phyloP scores from a whole-genome alignment of 257 asterid species.

The Capsicum chinense region DNA sequence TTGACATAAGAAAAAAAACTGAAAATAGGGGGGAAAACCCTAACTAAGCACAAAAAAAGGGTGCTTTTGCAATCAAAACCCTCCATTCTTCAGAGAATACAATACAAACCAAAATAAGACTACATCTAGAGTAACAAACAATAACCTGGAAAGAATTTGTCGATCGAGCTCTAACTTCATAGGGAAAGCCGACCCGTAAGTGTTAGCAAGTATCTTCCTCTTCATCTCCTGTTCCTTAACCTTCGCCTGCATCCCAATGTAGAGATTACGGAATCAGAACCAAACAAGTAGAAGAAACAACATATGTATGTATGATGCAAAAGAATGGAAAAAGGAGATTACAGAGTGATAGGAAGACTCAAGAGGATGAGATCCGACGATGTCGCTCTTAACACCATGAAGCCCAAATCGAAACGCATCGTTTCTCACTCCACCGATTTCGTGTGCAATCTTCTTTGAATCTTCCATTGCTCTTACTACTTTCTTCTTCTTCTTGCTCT shows the following conservation, averaged over 20 bases:
- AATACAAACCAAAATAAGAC: not conserved
- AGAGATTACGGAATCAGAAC: not conserved
- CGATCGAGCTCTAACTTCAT: slow-evolving; percentile 29
- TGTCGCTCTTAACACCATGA: slow-evolving; percentile 87
- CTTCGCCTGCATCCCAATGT: not conserved
- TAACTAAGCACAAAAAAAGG: not conserved
- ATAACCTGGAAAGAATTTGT: slow-evolving; percentile 19
- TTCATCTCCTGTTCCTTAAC: slow-evolving; percentile 19
- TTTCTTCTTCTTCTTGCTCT: not conserved
- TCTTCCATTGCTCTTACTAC: slow-evolving; percentile 7
- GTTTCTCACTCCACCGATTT: slow-evolving; percentile 21
- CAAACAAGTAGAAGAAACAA: not conserved
- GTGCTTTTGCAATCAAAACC: not conserved
- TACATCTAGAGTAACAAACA: not conserved
- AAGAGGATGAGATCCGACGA: slow-evolving; percentile 83
- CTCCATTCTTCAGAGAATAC: not conserved
- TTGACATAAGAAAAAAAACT: not conserved
- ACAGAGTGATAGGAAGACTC: slow-evolving; percentile 60
- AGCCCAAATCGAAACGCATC: slow-evolving; percentile 51
- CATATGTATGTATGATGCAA: not conserved
- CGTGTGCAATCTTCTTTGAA: slow-evolving; percentile 24
- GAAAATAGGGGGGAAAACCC: not conserved
- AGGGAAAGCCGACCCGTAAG: slow-evolving; percentile 26
- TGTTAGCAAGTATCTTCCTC: slow-evolving; percentile 25
- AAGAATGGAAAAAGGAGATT: not conserved